Evolutionary conservation across 2,329 filamentous ascomycete genomes (phyloP).

Genomic region (Chrysosporium queenslandicum): DNA sequence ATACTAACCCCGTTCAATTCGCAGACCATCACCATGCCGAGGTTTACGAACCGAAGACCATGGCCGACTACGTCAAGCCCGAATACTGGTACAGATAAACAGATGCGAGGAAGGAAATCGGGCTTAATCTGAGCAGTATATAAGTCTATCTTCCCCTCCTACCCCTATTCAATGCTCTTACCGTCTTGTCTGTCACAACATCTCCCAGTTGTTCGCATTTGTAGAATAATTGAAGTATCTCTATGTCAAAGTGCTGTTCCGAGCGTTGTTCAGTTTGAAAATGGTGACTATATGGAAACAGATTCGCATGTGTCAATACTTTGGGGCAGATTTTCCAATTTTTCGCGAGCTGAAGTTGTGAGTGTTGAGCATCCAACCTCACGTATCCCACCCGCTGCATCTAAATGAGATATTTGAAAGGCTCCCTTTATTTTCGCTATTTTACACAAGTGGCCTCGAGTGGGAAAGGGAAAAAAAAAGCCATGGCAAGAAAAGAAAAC

Average conservation of each 20-base stretch:
- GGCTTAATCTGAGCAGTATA: not conserved
- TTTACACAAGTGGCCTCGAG: too few relatives aligned
- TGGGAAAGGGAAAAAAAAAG: too few relatives aligned
- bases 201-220: constrained; percentile 1
- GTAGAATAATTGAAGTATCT: constrained; percentile 13
- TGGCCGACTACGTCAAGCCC: constrained; percentile 90
- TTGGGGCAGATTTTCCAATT: not conserved
- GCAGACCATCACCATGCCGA: constrained; percentile 42
- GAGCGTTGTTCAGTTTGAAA: not conserved
- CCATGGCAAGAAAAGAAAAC: too few relatives aligned
- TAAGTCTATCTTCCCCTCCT: constrained; percentile 1
- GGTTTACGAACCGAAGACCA: constrained; percentile 82
- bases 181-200: not conserved
- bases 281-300: not conserved
- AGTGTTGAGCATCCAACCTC: too few relatives aligned
- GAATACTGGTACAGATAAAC: constrained; percentile 69
- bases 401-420: too few relatives aligned
- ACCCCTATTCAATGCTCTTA: not conserved
- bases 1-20: not conserved
- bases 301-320: too few relatives aligned
- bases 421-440: too few relatives aligned
- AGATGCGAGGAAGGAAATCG: not conserved
- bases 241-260: not conserved
- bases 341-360: not conserved
- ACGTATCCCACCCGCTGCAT: too few relatives aligned